phyloP scores from a whole-genome alignment of 495 filamentous ascomycete genomes.

The Aspergillus indologenus region DNA sequence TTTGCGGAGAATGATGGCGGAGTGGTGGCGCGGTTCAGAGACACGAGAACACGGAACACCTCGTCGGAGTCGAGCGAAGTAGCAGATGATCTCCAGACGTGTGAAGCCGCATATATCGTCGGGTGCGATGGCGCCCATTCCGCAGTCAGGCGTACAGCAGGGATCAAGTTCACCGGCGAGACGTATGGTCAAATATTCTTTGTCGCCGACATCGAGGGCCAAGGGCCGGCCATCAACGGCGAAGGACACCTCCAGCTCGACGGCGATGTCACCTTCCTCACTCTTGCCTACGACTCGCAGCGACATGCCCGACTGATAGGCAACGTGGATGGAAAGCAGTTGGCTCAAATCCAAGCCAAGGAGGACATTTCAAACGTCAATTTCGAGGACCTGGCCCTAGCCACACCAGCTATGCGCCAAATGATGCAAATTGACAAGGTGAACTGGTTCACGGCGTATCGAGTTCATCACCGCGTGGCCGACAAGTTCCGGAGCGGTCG shows the following conservation, averaged over 20 bases:
- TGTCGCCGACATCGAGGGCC: slow-evolving; percentile 34
- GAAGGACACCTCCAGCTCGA: slow-evolving; percentile 31
- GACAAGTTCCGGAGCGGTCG: slow-evolving; percentile 27
- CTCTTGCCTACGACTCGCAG: slow-evolving; percentile 25
- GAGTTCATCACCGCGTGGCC: slow-evolving; percentile 34
- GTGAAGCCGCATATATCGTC: slow-evolving; percentile 30
- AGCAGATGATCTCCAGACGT: slow-evolving; percentile 17
- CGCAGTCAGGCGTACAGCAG: slow-evolving; percentile 26
- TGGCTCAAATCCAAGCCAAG: background rate
- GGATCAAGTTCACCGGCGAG: slow-evolving; percentile 30
- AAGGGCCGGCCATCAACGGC: slow-evolving; percentile 32
- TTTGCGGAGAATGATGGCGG: slow-evolving; percentile 24
- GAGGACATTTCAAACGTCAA: slow-evolving; percentile 22
- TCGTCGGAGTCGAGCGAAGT: background rate
- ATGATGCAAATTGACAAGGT: slow-evolving; percentile 29
- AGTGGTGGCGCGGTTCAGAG: slow-evolving; percentile 28
- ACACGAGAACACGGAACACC: background rate
- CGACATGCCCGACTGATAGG: slow-evolving; percentile 27
- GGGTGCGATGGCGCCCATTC: slow-evolving; percentile 40
- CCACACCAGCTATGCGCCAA: slow-evolving; percentile 16
- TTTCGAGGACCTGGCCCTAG: slow-evolving; percentile 29
- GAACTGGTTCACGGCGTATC: slow-evolving; percentile 38
- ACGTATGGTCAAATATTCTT: slow-evolving; percentile 34
- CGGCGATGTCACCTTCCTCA: slow-evolving; percentile 27
- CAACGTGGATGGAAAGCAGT: slow-evolving; percentile 16